These are phyloP conservation scores for Lentinula aciculospora DNA, from an alignment of 768 basidiomycete genomes.

Conservation along the genomic window DNA sequence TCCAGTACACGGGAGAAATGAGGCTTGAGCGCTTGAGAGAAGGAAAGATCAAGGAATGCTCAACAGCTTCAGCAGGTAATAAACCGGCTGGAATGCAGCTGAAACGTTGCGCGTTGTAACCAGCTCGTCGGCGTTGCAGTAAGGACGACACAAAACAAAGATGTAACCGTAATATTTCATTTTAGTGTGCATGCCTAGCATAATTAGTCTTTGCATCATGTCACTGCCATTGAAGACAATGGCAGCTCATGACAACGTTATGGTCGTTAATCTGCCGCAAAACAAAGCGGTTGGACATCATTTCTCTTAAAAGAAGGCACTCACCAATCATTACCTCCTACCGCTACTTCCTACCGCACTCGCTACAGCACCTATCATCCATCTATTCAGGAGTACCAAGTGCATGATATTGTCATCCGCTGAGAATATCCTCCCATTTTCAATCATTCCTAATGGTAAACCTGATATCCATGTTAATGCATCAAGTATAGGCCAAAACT, in stretches of 20 bases:
- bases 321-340: neutral
- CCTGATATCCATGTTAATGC: constrained; percentile 20
- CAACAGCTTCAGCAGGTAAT: neutral
- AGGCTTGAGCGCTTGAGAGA: neutral
- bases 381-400: constrained; percentile 19
- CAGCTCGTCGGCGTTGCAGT: no score
- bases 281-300: neutral
- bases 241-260: no score
- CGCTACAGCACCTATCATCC: constrained; percentile 23
- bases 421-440: constrained; percentile 19
- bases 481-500: constrained; percentile 22
- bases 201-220: no score
- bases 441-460: constrained; percentile 19
- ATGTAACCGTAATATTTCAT: no score
- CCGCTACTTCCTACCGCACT: constrained; percentile 17
- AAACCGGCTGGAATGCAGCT: neutral
- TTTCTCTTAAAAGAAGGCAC: neutral
- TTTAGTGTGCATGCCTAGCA: no score
- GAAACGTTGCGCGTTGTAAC: no score
- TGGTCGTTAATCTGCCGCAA: no score
- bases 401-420: constrained; percentile 19
- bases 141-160: no score
- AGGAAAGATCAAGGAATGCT: neutral
- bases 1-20: neutral
- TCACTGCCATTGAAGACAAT: no score